Conservation (phyloP, 2,329 filamentous ascomycete genomes). For the Clarireedia paspali region DNA sequence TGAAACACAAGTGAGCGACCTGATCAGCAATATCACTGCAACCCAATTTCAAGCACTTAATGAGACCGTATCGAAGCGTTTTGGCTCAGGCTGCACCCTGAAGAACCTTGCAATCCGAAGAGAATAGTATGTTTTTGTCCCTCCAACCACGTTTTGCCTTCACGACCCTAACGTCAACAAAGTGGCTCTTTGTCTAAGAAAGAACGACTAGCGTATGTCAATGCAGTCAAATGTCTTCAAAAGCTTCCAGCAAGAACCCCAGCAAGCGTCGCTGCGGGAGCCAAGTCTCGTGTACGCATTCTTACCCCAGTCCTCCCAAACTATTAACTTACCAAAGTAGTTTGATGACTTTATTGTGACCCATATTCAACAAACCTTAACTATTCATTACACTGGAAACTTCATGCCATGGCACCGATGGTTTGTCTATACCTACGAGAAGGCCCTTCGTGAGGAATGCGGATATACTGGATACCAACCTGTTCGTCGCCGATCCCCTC, state of each 20-base stretch:
- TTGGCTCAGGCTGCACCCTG: too few species aligned
- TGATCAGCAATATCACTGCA: too few species aligned
- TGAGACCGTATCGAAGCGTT: too few species aligned
- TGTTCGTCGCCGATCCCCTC: background rate
- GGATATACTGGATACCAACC: background rate
- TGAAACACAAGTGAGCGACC: too few species aligned
- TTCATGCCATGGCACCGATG: slow-evolving; percentile 33
- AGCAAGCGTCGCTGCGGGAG: slow-evolving; percentile 19
- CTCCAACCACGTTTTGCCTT: too few species aligned
- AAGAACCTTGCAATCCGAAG: too few species aligned
- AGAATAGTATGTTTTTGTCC: too few species aligned
- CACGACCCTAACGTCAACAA: too few species aligned
- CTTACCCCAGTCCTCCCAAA: background rate
- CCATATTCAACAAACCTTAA: slow-evolving; percentile 29
- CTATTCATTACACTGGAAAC: background rate
- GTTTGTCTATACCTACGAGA: slow-evolving; percentile 30
- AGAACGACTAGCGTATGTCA: slow-evolving; percentile 26
- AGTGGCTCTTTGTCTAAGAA: background rate
- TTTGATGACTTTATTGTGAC: slow-evolving; percentile 33
- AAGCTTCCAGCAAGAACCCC: slow-evolving; percentile 27
- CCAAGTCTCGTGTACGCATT: slow-evolving; percentile 10
- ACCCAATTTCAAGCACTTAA: too few species aligned
- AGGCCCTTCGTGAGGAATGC: slow-evolving; percentile 15
- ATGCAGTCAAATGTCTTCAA: slow-evolving; percentile 32
- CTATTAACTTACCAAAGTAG: background rate